phyloP scores from a whole-genome alignment of 2,329 filamentous ascomycete species.

The Chrysosporium queenslandicum region DNA sequence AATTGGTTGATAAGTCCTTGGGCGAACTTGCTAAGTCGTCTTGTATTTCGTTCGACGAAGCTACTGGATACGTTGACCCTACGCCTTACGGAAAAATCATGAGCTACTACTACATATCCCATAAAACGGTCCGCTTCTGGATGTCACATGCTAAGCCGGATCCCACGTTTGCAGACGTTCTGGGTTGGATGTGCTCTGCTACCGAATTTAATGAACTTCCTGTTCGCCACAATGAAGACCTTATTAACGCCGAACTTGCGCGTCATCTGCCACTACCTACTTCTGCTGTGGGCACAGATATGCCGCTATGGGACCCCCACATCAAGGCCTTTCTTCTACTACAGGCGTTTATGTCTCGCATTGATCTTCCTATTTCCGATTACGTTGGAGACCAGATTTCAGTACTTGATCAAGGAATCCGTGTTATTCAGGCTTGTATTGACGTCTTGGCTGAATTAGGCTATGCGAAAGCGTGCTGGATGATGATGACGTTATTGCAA shows the following conservation, averaged over 20 bases:
- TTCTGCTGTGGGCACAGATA: conserved; percentile 45
- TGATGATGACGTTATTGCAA: conserved; percentile 79
- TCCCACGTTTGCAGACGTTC: conserved; percentile 68
- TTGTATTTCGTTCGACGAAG: conserved; percentile 67
- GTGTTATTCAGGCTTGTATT: conserved; percentile 90
- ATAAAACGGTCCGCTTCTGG: conserved; percentile 84
- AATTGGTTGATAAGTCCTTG: conserved; percentile 80
- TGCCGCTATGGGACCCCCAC: conserved; percentile 97
- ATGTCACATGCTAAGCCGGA: conserved; percentile 63
- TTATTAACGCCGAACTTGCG: conserved; percentile 86
- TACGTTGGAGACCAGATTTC: conserved; percentile 87
- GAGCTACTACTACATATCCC: conserved; percentile 97
- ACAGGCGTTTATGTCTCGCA: conserved; percentile 88
- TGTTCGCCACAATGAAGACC: conserved; percentile 94
- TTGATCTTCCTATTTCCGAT: conserved; percentile 87
- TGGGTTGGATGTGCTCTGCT: conserved; percentile 87
- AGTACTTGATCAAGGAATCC: conserved; percentile 90
- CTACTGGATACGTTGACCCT: conserved; percentile 76
- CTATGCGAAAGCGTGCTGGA: conserved; percentile 62
- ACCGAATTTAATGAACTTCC: conserved; percentile 96
- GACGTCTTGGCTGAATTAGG: conserved; percentile 90
- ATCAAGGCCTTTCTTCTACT: conserved; percentile 91
- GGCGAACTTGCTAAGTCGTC: conserved; percentile 70
- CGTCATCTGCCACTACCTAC: conserved; percentile 64
- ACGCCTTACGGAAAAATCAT: conserved; percentile 95